A percentile compares a stretch with the other conserved stretches of the same genome.
Conservation (phyloP, 148 eudicot species). For the Tetragonia tetragonoides region DNA sequence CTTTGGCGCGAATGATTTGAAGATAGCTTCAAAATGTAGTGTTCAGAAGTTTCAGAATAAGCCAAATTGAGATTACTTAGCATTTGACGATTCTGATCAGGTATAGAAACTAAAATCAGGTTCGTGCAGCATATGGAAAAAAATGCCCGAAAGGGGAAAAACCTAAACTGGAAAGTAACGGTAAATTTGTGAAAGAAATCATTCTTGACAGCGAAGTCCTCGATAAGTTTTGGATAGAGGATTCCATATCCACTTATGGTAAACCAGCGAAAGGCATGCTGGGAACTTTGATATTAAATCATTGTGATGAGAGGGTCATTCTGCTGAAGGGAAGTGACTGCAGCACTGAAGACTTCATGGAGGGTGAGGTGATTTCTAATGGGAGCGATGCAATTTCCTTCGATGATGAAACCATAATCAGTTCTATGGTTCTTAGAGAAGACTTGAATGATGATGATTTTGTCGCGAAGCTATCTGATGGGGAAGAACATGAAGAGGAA, state of each 20-base stretch:
- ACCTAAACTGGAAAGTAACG: background rate
- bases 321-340: slow-evolving; percentile 26
- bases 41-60: background rate
- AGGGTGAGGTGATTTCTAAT: slow-evolving; percentile 18
- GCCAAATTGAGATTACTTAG: background rate
- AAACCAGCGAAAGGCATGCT: slow-evolving; percentile 12
- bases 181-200: slow-evolving; percentile 17
- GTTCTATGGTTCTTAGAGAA: slow-evolving; percentile 3
- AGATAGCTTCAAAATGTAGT: background rate
- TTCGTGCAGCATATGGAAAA: background rate
- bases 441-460: background rate
- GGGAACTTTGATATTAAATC: slow-evolving; percentile 13
- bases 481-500: background rate
- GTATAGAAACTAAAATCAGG: slow-evolving; percentile 4
- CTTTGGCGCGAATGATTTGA: background rate
- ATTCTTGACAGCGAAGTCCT: slow-evolving; percentile 11
- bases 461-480: background rate
- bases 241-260: slow-evolving; percentile 5
- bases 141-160: slow-evolving; percentile 29
- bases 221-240: slow-evolving; percentile 24
- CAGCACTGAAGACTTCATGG: slow-evolving; percentile 27
- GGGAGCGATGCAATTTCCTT: slow-evolving; percentile 18
- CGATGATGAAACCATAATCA: slow-evolving; percentile 6
- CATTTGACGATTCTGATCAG: slow-evolving; percentile 3
- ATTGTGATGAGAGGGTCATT: slow-evolving; percentile 14